These are phyloP conservation scores for Mycena olivaceomarginata DNA, from an alignment of 768 basidiomycete species.

Conservation along the genomic window DNA sequence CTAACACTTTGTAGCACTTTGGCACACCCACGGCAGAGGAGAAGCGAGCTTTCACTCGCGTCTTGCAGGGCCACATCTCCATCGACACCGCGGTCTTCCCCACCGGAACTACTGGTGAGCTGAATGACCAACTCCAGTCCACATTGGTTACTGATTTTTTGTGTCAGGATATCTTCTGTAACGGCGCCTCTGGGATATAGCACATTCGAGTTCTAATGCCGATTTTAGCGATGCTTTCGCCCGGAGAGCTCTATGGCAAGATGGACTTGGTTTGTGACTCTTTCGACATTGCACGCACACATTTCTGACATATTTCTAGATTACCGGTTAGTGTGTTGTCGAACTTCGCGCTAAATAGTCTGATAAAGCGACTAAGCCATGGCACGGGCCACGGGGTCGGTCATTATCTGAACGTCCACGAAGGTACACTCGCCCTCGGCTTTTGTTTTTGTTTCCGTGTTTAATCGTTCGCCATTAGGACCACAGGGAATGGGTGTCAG, in stretches of 20 bases:
- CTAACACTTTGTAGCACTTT: conserved; percentile 79
- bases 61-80: conserved; percentile 93
- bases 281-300: conserved; percentile 35
- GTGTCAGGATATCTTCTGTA: conserved; percentile 74
- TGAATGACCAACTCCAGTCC: conserved; percentile 37
- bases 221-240: conserved; percentile 85
- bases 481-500: conserved; percentile 80
- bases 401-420: conserved; percentile 95
- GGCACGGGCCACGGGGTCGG: conserved; percentile 98
- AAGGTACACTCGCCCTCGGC: conserved; percentile 65
- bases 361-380: conserved; percentile 69
- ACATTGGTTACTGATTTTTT: conserved; percentile 37
- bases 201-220: neutral
- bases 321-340: conserved; percentile 67
- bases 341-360: conserved; percentile 19
- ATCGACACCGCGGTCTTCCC: conserved; percentile 93
- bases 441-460: neutral
- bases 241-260: conserved; percentile 86
- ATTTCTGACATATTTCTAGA: conserved; percentile 58
- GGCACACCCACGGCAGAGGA: conserved; percentile 89
- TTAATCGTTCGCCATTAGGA: conserved; percentile 53
- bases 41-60: conserved; percentile 92
- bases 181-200: conserved; percentile 33
- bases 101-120: conserved; percentile 82
- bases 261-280: conserved; percentile 82